These are phyloP conservation scores for Puccinia hordei DNA, from an alignment of 1,284 basidiomycete genomes.

Conservation along the genomic window DNA sequence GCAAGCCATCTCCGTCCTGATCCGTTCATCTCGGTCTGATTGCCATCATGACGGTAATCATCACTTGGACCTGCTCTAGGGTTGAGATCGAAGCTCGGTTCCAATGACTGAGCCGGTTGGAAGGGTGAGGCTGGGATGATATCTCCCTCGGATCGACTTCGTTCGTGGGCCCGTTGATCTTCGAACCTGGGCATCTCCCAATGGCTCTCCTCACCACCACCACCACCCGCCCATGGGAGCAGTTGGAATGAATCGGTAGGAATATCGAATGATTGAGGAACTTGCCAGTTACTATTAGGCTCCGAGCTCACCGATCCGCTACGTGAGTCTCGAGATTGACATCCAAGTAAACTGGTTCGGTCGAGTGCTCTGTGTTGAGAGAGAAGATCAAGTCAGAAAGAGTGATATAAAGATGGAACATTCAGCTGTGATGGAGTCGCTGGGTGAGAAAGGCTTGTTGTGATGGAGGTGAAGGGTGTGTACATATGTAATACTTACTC, in stretches of 20 bases:
- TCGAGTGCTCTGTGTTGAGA: not conserved
- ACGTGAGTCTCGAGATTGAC: constrained; percentile 7
- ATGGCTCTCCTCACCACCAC: not conserved
- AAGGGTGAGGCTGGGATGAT: not conserved
- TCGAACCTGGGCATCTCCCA: constrained; percentile 10
- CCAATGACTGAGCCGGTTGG: not conserved
- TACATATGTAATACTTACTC: too few species aligned
- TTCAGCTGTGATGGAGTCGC: too few species aligned
- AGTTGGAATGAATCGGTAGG: not conserved
- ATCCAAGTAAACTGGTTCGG: not conserved
- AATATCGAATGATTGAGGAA: not conserved
- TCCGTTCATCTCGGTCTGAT: not conserved
- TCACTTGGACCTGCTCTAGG: not conserved
- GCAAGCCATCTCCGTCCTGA: not conserved
- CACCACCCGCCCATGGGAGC: not conserved
- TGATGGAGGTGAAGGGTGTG: too few species aligned
- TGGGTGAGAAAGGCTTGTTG: not conserved
- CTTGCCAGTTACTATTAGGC: not conserved
- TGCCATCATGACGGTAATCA: not conserved
- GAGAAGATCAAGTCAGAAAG: not conserved
- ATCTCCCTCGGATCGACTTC: constrained; percentile 29
- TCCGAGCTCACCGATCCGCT: constrained; percentile 28
- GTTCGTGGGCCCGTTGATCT: constrained; percentile 22
- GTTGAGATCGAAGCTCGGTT: not conserved
- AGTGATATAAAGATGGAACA: too few species aligned